phyloP scores from a whole-genome alignment of 169 alveolate species.

The Cryptosporidium viatorum region DNA sequence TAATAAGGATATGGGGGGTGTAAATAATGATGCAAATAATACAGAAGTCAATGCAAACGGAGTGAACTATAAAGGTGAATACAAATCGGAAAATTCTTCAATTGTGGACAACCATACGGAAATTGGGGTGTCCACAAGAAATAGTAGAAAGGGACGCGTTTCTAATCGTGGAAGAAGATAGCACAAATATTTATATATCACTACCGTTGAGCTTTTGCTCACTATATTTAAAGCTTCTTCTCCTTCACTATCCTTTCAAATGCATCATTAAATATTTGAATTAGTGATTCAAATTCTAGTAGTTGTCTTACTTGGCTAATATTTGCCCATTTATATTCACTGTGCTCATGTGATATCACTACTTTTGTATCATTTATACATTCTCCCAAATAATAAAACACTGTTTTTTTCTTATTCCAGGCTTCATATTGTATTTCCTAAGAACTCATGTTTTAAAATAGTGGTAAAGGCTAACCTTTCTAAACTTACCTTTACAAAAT shows the following conservation, averaged over 20 bases:
- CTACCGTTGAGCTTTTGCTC: background rate
- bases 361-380: conserved; percentile 9
- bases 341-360: conserved; percentile 53
- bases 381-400: conserved; percentile 50
- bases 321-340: conserved; percentile 61
- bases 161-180: conserved; percentile 61
- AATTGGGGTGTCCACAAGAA: conserved; percentile 63
- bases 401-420: conserved; percentile 54
- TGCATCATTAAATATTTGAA: conserved; percentile 51
- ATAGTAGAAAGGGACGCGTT: conserved; percentile 56
- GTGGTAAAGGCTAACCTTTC: background rate
- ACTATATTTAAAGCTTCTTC: conserved; percentile 24
- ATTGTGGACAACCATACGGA: conserved; percentile 28
- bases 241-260: conserved; percentile 14
- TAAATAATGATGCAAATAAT: conserved; percentile 1
- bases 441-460: background rate
- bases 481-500: conserved; percentile 33
- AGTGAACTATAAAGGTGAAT: conserved; percentile 29
- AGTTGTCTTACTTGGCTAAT: conserved; percentile 51
- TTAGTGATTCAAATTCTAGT: conserved; percentile 54
- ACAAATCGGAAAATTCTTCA: conserved; percentile 42
- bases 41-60: conserved; percentile 1
- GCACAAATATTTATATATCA: background rate
- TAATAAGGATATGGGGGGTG: conserved; percentile 3
- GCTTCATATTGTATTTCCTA: conserved; percentile 63